phyloP scores from a whole-genome alignment of 495 filamentous ascomycete genomes.

The Xylaria telfairii region DNA sequence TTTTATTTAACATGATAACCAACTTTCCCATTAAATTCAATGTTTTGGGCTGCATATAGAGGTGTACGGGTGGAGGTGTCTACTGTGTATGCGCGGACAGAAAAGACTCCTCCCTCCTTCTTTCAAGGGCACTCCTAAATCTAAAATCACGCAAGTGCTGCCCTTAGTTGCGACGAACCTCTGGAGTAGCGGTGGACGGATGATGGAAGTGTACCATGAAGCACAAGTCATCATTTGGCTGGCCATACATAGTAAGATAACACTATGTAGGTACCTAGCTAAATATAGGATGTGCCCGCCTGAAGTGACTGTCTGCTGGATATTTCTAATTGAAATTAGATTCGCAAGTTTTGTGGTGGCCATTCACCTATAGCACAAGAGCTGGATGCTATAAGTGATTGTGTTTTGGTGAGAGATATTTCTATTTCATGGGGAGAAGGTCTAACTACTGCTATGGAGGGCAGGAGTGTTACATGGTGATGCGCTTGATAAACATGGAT shows the following conservation, averaged over 20 bases:
- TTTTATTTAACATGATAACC: too few species aligned
- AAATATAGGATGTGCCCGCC: neutral
- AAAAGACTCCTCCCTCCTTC: neutral
- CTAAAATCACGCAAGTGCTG: neutral
- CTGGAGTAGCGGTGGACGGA: neutral
- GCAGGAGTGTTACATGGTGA: neutral
- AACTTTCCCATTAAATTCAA: too few species aligned
- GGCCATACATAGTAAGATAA: neutral
- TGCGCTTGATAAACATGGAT: neutral
- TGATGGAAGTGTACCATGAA: neutral
- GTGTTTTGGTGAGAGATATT: too few species aligned
- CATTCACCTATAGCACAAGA: neutral
- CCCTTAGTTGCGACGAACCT: neutral
- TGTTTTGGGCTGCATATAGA: too few species aligned
- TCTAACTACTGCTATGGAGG: too few species aligned
- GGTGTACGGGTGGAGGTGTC: too few species aligned
- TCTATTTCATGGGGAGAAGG: too few species aligned
- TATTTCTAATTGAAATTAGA: neutral
- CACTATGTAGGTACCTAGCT: neutral
- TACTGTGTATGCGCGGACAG: neutral
- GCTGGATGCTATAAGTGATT: neutral
- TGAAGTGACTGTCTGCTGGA: neutral
- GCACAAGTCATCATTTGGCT: neutral
- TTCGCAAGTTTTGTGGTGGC: neutral
- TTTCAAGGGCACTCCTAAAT: neutral